Evolutionary conservation across 2,329 filamentous ascomycete species (phyloP).

Genomic region (Teratosphaeria viscida): DNA sequence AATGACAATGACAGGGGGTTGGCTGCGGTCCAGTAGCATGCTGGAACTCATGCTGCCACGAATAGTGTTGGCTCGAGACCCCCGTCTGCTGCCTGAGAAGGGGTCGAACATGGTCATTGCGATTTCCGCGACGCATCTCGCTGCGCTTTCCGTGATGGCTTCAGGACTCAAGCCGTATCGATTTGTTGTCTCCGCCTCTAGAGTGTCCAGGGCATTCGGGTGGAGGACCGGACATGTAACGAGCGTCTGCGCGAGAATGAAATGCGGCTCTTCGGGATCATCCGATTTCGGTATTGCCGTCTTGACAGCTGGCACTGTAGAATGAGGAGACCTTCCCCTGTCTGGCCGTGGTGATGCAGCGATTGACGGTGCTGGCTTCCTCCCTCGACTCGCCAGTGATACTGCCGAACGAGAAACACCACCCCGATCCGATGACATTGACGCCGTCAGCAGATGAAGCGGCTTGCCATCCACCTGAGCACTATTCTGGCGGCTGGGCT

Average conservation of each 20-base stretch:
- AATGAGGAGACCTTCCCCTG: constrained; percentile 21
- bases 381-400: constrained; percentile 11
- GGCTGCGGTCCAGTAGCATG: constrained; percentile 40
- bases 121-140: constrained; percentile 77
- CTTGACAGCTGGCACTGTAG: constrained; percentile 13
- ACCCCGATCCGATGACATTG: constrained; percentile 19
- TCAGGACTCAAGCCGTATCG: constrained; percentile 81
- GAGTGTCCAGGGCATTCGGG: constrained; percentile 77
- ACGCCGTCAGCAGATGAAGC: constrained; percentile 19
- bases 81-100: constrained; percentile 14
- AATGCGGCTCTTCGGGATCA: constrained; percentile 24
- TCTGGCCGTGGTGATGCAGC: constrained; percentile 18
- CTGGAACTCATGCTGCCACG: constrained; percentile 50
- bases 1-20: constrained; percentile 55
- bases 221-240: constrained; percentile 48
- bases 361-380: constrained; percentile 11
- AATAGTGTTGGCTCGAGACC: constrained; percentile 31
- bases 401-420: constrained; percentile 12
- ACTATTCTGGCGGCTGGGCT: constrained; percentile 28
- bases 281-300: constrained; percentile 2
- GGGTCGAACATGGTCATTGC: constrained; percentile 41
- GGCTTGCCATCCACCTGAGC: constrained; percentile 27
- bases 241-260: constrained; percentile 45
- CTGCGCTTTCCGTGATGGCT: constrained; percentile 85
- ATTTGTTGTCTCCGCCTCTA: constrained; percentile 82